These are phyloP conservation scores for Grifola frondosa DNA, from an alignment of 1,284 basidiomycete genomes.

Conservation along the genomic window DNA sequence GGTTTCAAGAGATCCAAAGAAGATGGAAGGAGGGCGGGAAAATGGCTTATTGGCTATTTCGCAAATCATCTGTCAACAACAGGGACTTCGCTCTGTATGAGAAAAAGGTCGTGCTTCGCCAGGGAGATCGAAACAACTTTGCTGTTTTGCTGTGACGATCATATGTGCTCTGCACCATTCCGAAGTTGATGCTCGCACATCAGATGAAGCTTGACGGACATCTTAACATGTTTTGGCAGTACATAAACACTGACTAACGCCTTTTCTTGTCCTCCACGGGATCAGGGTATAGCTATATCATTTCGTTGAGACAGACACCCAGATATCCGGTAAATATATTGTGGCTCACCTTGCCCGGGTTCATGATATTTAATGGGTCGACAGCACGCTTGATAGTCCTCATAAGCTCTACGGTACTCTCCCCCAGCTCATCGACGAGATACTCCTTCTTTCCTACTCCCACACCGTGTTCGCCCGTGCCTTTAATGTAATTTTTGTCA, in stretches of 20 bases:
- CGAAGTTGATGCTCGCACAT: background rate
- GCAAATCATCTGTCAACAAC: constrained; percentile 35
- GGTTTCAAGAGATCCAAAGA: constrained; percentile 60
- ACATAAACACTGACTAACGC: constrained; percentile 1
- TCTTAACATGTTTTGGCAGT: background rate
- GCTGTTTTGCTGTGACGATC: constrained; percentile 47
- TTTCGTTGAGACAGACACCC: background rate
- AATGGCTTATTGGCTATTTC: constrained; percentile 77
- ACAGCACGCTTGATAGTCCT: constrained; percentile 71
- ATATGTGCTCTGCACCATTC: background rate
- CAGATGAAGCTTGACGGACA: background rate
- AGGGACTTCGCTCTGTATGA: constrained; percentile 33
- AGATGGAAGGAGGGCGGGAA: constrained; percentile 68
- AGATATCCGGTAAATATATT: too few species aligned
- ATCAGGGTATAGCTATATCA: constrained; percentile 21
- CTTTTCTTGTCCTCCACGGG: background rate
- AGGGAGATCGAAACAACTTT: constrained; percentile 82
- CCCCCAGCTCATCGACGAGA: constrained; percentile 73
- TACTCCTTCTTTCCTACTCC: constrained; percentile 79
- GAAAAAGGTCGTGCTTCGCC: constrained; percentile 60
- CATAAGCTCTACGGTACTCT: constrained; percentile 79
- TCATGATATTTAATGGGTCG: constrained; percentile 77
- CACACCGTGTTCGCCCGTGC: constrained; percentile 66
- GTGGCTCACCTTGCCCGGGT: constrained; percentile 76
- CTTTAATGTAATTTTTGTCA: constrained; percentile 20